phyloP scores from a whole-genome alignment of 208 protist species.

The Trypanosoma lewisi region DNA sequence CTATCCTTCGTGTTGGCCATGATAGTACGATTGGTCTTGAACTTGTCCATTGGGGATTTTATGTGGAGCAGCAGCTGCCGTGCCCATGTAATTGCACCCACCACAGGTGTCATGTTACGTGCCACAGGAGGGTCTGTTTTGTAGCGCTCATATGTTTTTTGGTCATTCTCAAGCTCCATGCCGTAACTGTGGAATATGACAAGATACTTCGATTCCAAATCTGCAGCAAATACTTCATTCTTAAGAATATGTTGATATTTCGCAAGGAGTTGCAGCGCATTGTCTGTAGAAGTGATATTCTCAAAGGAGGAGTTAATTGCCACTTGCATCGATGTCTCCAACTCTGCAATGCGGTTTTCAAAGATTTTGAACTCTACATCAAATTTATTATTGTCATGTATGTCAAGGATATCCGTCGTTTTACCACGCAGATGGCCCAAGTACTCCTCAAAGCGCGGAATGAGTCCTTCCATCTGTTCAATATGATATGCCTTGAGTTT shows the following conservation, averaged over 20 bases:
- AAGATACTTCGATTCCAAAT: constrained; percentile 95
- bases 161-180: constrained; percentile 94
- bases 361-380: constrained; percentile 96
- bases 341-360: constrained; percentile 89
- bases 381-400: constrained; percentile 93
- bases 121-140: constrained; percentile 93
- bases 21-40: constrained; percentile 93
- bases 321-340: constrained; percentile 94
- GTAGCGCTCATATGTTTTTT: constrained; percentile 95
- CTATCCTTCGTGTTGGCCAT: constrained; percentile 95
- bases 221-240: constrained; percentile 87
- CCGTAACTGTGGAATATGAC: constrained; percentile 97
- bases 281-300: constrained; percentile 94
- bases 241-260: constrained; percentile 94
- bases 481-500: constrained; percentile 92
- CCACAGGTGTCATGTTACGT: constrained; percentile 94
- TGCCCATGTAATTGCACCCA: constrained; percentile 94
- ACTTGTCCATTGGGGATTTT: constrained; percentile 96
- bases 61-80: constrained; percentile 95
- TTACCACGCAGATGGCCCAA: constrained; percentile 90
- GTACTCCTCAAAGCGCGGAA: constrained; percentile 92
- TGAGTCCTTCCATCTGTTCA: constrained; percentile 93
- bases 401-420: constrained; percentile 94
- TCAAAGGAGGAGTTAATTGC: constrained; percentile 96
- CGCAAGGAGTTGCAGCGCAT: constrained; percentile 89